Evolutionary conservation across 176 grass and related monocot species (phyloP).

Genomic region (Eleusine coracana): DNA sequence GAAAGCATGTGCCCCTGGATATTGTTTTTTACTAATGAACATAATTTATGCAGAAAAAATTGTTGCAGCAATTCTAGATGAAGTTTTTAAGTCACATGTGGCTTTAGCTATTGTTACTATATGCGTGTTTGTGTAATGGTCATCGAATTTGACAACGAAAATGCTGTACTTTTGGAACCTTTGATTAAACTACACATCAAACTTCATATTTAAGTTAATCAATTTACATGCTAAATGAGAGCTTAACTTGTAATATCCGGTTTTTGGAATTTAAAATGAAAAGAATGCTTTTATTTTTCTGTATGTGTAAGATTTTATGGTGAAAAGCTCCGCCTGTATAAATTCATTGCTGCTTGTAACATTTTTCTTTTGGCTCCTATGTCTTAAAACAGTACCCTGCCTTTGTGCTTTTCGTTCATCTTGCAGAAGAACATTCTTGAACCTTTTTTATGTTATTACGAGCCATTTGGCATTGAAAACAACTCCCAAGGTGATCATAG

Average conservation of each 20-base stretch:
- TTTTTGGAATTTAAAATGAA: slow-evolving; percentile 9
- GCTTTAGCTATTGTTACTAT: neutral
- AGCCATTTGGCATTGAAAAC: slow-evolving; percentile 13
- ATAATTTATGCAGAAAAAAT: neutral
- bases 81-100: neutral
- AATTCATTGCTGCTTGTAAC: neutral
- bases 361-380: neutral
- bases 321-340: neutral
- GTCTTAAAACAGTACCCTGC: neutral
- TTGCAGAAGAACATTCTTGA: neutral
- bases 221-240: neutral
- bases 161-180: slow-evolving; percentile 5
- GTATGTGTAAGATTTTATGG: neutral
- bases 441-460: slow-evolving; percentile 26
- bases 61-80: neutral
- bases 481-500: neutral
- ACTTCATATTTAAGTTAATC: neutral
- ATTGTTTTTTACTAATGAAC: neutral
- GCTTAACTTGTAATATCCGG: neutral
- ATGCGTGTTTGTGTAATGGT: slow-evolving; percentile 8
- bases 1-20: slow-evolving; percentile 11
- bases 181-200: neutral
- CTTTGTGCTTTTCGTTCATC: slow-evolving; percentile 30
- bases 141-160: neutral
- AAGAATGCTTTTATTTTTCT: neutral